Base-by-base conservation (phyloP, 1,284 basidiomycete genomes). In the Microstroma glucosiphilum region DNA sequence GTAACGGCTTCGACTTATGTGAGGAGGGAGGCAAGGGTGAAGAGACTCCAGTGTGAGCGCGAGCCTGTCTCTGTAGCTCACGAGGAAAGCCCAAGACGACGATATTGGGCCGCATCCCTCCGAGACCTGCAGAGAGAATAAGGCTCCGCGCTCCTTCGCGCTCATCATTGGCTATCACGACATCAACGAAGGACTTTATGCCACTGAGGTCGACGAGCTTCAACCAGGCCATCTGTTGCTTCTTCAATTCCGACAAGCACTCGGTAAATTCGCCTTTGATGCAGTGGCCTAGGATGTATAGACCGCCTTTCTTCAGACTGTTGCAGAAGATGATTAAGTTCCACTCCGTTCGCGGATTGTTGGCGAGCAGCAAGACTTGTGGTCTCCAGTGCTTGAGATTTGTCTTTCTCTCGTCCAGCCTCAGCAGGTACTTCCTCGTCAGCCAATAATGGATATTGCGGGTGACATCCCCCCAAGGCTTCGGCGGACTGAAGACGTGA, bases 251-350 rank as follows among this genome's bases (percentile, higher is more conserved):
- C 4, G 69, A 66, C 6, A 78, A 65, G 57, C 77, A 78, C 37
- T 76, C 73, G 30, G 66, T 60, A 58, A 78, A 78, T 53, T 78
- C 76, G 59, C 77, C 77, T 63, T 77, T 77, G 62, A 78, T 66
- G 21, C 77, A 73, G 56, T 78, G 77, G 9, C 74, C 77, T 2
- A 78, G 67, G 9, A 78, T 69, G 57, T 78, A 78, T 25, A 78
- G 68, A 1, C 76, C 75, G 19, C 77, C 77, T 51, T 78, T 78
- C 59, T 78, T 78, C 43, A 78, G 72, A 57, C 72, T 73, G 61
- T 78, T 78, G 74, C 77, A 78, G 55, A 78, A 78, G 64, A 78
- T 78, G 66, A 78, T 77, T 53, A 77, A 62, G 63, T 78, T 78
- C 76, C 74, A 77, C 57, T 78, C 77, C 56, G 67, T 69, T 46